Base-by-base conservation (phyloP, 352 stramenopile species). In the Stramenopiles sp. region DNA sequence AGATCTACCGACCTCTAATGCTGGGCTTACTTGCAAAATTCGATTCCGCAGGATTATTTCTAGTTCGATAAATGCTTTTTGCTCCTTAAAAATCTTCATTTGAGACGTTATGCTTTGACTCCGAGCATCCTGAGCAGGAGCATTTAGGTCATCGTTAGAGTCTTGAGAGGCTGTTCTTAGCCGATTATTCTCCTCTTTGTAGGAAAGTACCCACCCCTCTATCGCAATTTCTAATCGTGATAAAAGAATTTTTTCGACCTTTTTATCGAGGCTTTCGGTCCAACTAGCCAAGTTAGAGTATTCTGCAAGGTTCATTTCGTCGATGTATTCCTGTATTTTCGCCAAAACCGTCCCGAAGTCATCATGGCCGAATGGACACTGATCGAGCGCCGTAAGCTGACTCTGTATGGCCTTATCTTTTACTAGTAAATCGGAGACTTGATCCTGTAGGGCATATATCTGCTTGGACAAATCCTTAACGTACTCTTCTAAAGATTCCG, bases 401-500 rank as follows among this genome's bases (percentile, higher is more conserved):
- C 87, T 81, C 53, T 98, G 87, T 73, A 98, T 92, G 12, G 92
- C 89, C 71, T 85, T 85, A 36, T 90, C 93, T 74, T 96, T 96
- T 74, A 88, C 79, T 33, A 95, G 78, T 32, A 99, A 82, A 33
- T 97, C 92, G 76, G 98, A 92, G 4, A 98, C 91, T 76, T 97
- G 96, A 76, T 99, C 94, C 76, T 99, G 94, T 49, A 99, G 87
- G 36, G 86, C 88, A 74, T 95, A 92, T 0, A 98, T 93, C 74
- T 97, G 91, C 33, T 89, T 85, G 32, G 92, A 84, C 71, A 96
- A 82, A 74, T 92, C 85, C 0, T 82, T 84, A 3, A 94, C 89
- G 75, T 93, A 94, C 32, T 93, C 85, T 1, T 83, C 85, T 32
- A 94, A 78, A 25, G 85, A 82, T 74, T 93, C 86, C n/a, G 48